Conservation (phyloP, 2,329 filamentous ascomycete genomes). For the Coniochaeta sp. region DNA sequence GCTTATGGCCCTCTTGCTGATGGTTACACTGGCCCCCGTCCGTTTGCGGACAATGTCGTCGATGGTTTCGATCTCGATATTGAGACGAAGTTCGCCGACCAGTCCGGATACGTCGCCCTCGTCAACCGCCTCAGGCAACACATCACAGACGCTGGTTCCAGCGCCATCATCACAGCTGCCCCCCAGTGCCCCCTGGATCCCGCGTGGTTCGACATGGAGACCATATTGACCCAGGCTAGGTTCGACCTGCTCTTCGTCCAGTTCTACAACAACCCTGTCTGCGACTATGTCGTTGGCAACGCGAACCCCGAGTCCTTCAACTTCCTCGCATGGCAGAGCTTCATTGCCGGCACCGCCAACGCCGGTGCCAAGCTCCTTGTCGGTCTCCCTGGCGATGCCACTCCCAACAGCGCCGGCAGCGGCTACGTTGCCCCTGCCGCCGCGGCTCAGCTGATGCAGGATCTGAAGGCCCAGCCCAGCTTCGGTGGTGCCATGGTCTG, state of each 20-base stretch:
- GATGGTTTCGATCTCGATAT: conserved; percentile 48
- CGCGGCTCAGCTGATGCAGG: conserved; percentile 14
- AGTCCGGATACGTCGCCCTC: conserved; percentile 19
- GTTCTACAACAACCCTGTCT: conserved; percentile 40
- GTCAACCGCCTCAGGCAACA: conserved; percentile 16
- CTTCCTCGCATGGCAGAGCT: conserved; percentile 26
- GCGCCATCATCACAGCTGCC: conserved; percentile 38
- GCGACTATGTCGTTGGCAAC: conserved; percentile 22
- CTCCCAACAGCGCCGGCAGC: conserved; percentile 10
- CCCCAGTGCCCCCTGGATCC: conserved; percentile 34
- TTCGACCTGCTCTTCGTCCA: conserved; percentile 38
- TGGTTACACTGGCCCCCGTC: conserved; percentile 25
- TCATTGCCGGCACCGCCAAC: conserved; percentile 23
- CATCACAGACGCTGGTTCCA: conserved; percentile 9
- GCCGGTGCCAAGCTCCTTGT: conserved; percentile 29
- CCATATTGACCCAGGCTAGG: conserved; percentile 27
- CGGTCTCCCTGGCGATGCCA: conserved; percentile 25
- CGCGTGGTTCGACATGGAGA: conserved; percentile 33
- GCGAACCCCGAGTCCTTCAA: conserved; percentile 23
- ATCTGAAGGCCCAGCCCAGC: conserved; percentile 15
- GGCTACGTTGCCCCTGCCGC: conserved; percentile 19
- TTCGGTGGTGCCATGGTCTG: conserved; percentile 28
- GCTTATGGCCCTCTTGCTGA: conserved; percentile 27
- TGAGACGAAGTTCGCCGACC: conserved; percentile 25
- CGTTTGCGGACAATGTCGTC: conserved; percentile 34